These are phyloP conservation scores for Hypoxylon subgilvum DNA, from an alignment of 495 filamentous ascomycete genomes.

Conservation along the genomic window DNA sequence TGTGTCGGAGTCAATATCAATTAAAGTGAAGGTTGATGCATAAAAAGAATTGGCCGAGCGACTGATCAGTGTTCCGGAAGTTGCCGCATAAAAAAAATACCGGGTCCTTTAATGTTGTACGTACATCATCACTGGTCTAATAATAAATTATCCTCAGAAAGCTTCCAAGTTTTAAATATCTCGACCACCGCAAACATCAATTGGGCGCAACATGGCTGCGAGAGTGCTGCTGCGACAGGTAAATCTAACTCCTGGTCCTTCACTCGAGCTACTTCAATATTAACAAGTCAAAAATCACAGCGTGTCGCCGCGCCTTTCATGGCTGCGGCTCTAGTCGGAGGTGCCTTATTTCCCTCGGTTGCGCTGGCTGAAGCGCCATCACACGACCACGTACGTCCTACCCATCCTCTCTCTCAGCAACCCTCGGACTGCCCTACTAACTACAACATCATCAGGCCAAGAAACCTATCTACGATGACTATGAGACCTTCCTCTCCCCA, in stretches of 20 bases:
- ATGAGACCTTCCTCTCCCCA: slow-evolving; percentile 51
- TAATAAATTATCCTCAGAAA: slow-evolving; percentile 14
- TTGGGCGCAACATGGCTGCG: slow-evolving; percentile 58
- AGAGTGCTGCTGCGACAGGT: slow-evolving; percentile 60
- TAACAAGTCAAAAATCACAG: slow-evolving; percentile 25
- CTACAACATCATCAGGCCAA: slow-evolving; percentile 50
- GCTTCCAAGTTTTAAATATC: slow-evolving; percentile 17
- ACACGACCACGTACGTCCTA: slow-evolving; percentile 43
- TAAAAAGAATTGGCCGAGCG: slow-evolving; percentile 28
- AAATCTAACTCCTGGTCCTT: slow-evolving; percentile 4
- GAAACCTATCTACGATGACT: slow-evolving; percentile 90
- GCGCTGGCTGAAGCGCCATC: slow-evolving; percentile 54
- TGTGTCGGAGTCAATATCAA: no score
- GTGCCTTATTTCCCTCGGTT: slow-evolving; percentile 52
- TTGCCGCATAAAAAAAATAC: slow-evolving; percentile 34
- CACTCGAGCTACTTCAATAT: slow-evolving; percentile 9
- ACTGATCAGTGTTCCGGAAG: slow-evolving; percentile 19
- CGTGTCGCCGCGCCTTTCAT: slow-evolving; percentile 56
- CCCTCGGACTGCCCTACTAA: background rate
- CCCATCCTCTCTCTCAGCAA: background rate
- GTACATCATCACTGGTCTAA: slow-evolving; percentile 26
- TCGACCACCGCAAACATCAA: slow-evolving; percentile 38
- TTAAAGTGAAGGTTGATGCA: no score
- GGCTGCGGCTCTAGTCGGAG: slow-evolving; percentile 53
- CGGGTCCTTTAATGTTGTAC: background rate